These are phyloP conservation scores for Pestalotiopsis fici DNA, from an alignment of 2,329 filamentous ascomycete species.

Conservation along the genomic window DNA sequence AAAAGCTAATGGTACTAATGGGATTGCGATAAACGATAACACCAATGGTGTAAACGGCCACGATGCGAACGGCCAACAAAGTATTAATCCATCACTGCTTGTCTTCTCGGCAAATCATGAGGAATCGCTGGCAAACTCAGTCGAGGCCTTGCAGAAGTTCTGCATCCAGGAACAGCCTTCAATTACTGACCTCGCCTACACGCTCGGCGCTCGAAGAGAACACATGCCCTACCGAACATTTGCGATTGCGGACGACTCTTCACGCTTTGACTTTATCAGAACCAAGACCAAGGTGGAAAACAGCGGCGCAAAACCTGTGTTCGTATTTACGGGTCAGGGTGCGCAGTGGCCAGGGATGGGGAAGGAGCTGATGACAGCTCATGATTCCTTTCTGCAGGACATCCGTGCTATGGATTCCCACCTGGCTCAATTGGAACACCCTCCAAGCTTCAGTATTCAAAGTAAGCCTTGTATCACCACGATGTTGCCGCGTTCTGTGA, in stretches of 20 bases:
- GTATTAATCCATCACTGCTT: background rate
- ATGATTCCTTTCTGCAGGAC: background rate
- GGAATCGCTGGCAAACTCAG: background rate
- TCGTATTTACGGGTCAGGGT: constrained; percentile 11
- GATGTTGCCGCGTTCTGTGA: background rate
- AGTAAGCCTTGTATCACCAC: background rate
- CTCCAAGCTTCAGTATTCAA: background rate
- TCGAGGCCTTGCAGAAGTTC: background rate
- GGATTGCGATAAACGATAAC: background rate
- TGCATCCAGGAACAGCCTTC: background rate
- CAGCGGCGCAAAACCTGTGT: background rate
- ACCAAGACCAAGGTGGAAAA: background rate
- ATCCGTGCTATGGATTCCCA: background rate
- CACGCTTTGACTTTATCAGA: background rate
- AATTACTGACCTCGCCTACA: constrained; percentile 2
- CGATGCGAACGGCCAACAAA: background rate
- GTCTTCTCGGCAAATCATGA: background rate
- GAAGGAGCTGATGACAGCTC: background rate
- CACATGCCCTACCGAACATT: background rate
- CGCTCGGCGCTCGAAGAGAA: background rate
- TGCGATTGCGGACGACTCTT: background rate
- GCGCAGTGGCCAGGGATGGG: constrained; percentile 11
- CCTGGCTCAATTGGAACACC: background rate
- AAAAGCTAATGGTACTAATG: background rate
- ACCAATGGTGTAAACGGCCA: background rate